Percentiles rank a stretch among this genome's conserved stretches.
Conservation (phyloP, 805 yeast species). For the Kuraishia capsulata region DNA sequence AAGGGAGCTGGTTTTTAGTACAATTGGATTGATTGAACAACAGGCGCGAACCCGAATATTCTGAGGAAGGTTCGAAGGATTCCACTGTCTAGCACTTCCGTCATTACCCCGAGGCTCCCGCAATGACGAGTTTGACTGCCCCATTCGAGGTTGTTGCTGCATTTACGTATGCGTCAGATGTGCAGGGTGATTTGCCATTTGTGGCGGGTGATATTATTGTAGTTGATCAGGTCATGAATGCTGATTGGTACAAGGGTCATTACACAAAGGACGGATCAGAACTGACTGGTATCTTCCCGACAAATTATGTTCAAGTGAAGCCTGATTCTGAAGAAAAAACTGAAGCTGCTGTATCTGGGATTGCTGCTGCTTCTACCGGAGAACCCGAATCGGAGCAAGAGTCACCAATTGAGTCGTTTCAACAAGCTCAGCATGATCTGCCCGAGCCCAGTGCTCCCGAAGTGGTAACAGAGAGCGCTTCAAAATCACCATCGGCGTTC, state of each 20-base stretch:
- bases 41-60: constrained; percentile 8
- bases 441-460: no score
- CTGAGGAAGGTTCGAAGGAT: no score
- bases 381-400: constrained; percentile 3
- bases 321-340: constrained; percentile 1
- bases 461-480: not conserved
- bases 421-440: no score
- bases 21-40: no score
- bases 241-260: constrained; percentile 82
- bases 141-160: constrained; percentile 68
- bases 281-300: constrained; percentile 77
- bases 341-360: no score
- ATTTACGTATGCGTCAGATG: constrained; percentile 51
- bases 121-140: constrained; percentile 4
- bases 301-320: constrained; percentile 55
- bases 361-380: not conserved
- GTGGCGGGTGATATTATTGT: constrained; percentile 57
- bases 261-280: constrained; percentile 34
- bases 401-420: no score
- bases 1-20: no score
- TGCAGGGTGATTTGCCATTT: constrained; percentile 78
- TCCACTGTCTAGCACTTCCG: no score
- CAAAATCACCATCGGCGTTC: constrained; percentile 18
- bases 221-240: constrained; percentile 78
- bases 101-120: no score